Base-by-base conservation (phyloP, 2,329 filamentous ascomycete genomes). In the Fusarium torreyae region DNA sequence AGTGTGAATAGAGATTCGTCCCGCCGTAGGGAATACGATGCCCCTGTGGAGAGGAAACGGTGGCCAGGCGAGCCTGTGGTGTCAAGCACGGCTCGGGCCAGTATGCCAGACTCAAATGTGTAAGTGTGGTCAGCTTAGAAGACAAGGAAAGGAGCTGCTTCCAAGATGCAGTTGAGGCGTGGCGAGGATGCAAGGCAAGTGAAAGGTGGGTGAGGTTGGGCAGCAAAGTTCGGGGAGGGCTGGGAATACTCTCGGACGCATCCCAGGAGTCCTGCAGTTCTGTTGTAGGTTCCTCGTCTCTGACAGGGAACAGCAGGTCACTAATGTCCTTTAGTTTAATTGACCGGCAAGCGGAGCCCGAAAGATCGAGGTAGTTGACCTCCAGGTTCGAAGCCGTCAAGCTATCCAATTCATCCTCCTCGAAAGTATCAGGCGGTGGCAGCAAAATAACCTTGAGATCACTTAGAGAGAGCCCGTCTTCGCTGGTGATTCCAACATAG, bases 11-110 rank as follows among this genome's bases (percentile, higher is more conserved):
- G 10, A 82, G 79, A 9, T 83, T 86, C 3, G 87, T 88, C 18
- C 84, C 86, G 36, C 85, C 82, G 65, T 88, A 89, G 38, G 84
- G 83, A 11, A 88, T 76, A 15, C 74, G 77, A 31, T 72, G 78
- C 28, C 81, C 85, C 33, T 81, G 77, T 6, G 80, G 79, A 6
- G 84, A 82, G 2, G 81, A 76, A 3, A 89, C 77, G 3, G 84
- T 83, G 1, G 85, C 78, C 26, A 80, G 80, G 59, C 81, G 83
- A 8, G 87, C 83, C 67, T 86, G 85, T 10, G 86, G 86, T 3
- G 87, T 87, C n/a, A 88, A 77, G 17, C 83, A 83, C 3, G 89
- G 89, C 50, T 84, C 83, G 2, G 89, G 88, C 89, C 89, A 91
- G 74, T 85, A 86, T 17, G 88, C 87, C 8, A 91, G 81, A 67